phyloP scores from a whole-genome alignment of 73 alveolate genomes.

The Tetrahymena thermophila region DNA sequence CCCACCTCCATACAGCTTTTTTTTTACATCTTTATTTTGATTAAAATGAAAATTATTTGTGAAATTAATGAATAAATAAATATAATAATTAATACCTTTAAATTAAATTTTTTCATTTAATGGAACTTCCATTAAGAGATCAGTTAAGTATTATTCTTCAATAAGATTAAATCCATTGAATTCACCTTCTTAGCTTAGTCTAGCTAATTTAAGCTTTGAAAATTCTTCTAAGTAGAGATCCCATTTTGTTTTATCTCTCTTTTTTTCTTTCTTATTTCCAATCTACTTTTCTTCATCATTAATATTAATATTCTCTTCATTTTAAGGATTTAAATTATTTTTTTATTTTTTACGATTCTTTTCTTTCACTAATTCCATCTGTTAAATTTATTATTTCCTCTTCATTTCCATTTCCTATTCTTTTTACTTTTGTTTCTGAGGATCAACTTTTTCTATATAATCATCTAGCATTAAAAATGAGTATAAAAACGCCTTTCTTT shows the following conservation, averaged over 20 bases:
- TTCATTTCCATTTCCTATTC: background rate
- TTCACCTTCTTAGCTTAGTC: background rate
- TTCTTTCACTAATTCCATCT: background rate
- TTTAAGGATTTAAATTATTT: background rate
- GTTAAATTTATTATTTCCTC: background rate
- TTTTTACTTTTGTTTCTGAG: background rate
- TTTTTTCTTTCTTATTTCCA: background rate
- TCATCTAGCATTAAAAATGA: background rate
- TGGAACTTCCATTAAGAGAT: background rate
- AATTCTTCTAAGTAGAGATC: background rate
- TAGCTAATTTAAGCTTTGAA: background rate
- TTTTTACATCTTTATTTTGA: background rate
- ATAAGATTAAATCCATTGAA: background rate
- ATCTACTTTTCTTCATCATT: background rate
- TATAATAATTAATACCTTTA: background rate
- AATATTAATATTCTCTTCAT: background rate
- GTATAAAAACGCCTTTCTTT: background rate
- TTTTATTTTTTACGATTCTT: background rate
- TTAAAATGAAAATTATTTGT: background rate
- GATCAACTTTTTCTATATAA: background rate
- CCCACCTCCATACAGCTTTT: conserved; percentile 22
- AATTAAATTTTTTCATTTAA: background rate
- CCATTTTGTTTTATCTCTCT: background rate
- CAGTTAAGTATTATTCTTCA: background rate
- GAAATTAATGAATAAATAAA: background rate